These are phyloP conservation scores for Alternaria panax DNA, from an alignment of 2,329 filamentous ascomycete genomes.

Conservation along the genomic window DNA sequence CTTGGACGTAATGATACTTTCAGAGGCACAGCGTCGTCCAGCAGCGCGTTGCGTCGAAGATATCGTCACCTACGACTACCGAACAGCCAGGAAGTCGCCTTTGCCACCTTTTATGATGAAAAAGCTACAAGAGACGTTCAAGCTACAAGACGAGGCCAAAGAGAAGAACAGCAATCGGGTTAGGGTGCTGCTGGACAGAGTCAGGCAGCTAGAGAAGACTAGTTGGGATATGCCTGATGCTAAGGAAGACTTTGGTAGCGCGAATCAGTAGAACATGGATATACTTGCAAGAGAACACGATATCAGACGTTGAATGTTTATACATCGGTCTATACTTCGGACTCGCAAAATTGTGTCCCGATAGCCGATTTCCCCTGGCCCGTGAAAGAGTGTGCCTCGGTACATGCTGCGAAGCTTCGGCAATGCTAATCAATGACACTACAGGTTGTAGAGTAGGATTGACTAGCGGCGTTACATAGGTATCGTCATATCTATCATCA, in stretches of 20 bases:
- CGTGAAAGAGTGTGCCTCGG: neutral
- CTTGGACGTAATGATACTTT: slow-evolving; percentile 72
- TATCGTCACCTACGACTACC: slow-evolving; percentile 80
- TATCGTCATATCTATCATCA: slow-evolving; percentile 3
- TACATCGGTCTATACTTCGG: neutral
- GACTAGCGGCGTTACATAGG: neutral
- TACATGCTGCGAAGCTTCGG: neutral
- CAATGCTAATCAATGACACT: neutral
- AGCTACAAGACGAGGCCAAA: slow-evolving; percentile 67
- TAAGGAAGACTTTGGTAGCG: slow-evolving; percentile 68
- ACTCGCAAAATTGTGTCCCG: neutral
- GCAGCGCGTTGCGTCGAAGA: slow-evolving; percentile 81
- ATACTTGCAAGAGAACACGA: neutral
- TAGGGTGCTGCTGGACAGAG: slow-evolving; percentile 56
- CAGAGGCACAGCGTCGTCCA: slow-evolving; percentile 74
- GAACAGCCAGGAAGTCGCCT: slow-evolving; percentile 61
- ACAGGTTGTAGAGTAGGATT: slow-evolving; percentile 7
- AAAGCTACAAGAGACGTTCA: slow-evolving; percentile 66
- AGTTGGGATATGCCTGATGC: slow-evolving; percentile 78
- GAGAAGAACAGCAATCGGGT: slow-evolving; percentile 62
- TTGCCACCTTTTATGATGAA: slow-evolving; percentile 68
- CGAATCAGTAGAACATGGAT: slow-evolving; percentile 15
- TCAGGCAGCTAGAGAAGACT: slow-evolving; percentile 69
- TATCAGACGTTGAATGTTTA: neutral
- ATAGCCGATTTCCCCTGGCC: neutral